Base-by-base conservation (phyloP, 352 stramenopile species). In the Phytophthora tubulina region DNA sequence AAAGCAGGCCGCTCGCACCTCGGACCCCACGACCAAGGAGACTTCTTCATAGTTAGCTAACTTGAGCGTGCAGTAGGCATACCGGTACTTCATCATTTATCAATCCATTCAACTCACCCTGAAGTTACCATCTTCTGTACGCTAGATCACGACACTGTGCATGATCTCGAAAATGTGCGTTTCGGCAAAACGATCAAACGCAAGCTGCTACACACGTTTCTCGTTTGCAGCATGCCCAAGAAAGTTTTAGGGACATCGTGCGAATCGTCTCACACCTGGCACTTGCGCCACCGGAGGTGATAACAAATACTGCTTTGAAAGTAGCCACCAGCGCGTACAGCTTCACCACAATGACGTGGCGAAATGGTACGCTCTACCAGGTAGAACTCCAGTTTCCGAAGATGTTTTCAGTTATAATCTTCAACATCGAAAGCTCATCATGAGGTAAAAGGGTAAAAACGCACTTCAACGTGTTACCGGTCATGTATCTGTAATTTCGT, bases 81-180 rank as follows among this genome's bases (percentile, higher is more conserved):
- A 27, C 21, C 21, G 21, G 21, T 27, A 45, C 6, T 56, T 52
- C 41, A 32, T 66, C 63, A 70, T 65, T 70, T 70, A 70, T 70
- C 44, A 70, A 65, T 65, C 63, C 32, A 57, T 45, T 49, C 58
- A 8, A 21, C 27, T 39, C 21, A 61, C 21, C 11, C 6, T 46
- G 41, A 46, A 27, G 21, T 27, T 27, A 27, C 21, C 21, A 27
- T 27, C 21, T 46, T 46, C 3, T n/a, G 14, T 27, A 45, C n/a
- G n/a, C 42, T 27, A 27, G 21, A 27, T 2, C 21, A 27, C 21
- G 21, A 27, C 21, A 27, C 21, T 27, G 21, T 27, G 21, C 21
- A 27, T 27, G 21, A 27, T 27, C 21, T 27, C 21, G 21, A 27
- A 27, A 27, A 27, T 27, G 21, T 27, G 21, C 21, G 21, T 27